Evolutionary conservation across 257 asterid species (phyloP).

Genomic region (Jacaranda copaia): DNA sequence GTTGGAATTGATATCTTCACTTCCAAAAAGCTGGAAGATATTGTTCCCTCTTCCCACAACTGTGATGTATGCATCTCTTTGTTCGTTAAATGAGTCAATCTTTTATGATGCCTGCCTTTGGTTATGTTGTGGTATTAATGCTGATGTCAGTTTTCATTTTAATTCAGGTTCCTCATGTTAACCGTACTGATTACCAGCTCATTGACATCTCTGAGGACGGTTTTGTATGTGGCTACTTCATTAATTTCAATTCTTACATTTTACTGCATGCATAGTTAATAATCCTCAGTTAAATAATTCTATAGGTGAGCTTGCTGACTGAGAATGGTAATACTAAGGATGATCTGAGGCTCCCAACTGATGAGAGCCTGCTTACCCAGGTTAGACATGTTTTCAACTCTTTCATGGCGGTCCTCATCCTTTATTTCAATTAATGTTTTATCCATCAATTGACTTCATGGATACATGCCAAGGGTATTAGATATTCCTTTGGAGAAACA

Average conservation of each 20-base stretch:
- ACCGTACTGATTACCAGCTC: conserved; percentile 90
- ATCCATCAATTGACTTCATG: too few relatives aligned
- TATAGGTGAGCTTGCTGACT: conserved; percentile 85
- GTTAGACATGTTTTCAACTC: conserved; percentile 37
- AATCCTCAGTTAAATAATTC: not conserved
- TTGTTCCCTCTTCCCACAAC: conserved; percentile 96
- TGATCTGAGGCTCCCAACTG: conserved; percentile 93
- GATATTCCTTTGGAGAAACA: too few relatives aligned
- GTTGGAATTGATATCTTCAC: conserved; percentile 90
- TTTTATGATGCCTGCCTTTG: not conserved
- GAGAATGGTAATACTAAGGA: conserved; percentile 92
- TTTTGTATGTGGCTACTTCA: conserved; percentile 58
- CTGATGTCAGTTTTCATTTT: not conserved
- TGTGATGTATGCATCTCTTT: conserved; percentile 63
- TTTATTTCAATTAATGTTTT: too few relatives aligned
- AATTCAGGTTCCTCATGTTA: conserved; percentile 89
- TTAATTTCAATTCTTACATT: not conserved
- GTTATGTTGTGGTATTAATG: not conserved
- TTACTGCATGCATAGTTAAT: not conserved
- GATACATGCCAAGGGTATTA: too few relatives aligned
- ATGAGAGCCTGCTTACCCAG: conserved; percentile 73
- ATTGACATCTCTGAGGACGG: conserved; percentile 98
- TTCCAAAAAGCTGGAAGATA: conserved; percentile 91
- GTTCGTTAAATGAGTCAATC: not conserved
- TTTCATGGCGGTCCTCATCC: too few relatives aligned